phyloP scores from a whole-genome alignment of 176 grass and related monocot species.

The Bromus sterilis region DNA sequence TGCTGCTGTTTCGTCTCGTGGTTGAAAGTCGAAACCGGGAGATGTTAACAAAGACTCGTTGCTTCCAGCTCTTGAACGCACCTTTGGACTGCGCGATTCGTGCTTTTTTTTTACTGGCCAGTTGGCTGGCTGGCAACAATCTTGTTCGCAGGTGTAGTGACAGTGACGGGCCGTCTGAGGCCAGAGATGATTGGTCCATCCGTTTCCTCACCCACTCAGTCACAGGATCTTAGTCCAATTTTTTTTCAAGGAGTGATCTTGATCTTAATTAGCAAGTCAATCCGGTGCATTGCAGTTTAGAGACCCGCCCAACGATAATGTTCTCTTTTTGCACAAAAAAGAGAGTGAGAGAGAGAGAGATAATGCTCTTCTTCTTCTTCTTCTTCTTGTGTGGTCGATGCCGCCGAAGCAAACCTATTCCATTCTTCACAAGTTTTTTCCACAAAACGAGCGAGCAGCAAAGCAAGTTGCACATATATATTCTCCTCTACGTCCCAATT shows the following conservation, averaged over 20 bases:
- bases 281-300: not conserved
- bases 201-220: not conserved
- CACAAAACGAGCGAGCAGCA: not conserved
- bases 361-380: too few species aligned
- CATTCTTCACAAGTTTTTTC: not conserved
- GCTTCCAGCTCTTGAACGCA: not conserved
- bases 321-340: too few species aligned
- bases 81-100: not conserved
- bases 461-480: not conserved
- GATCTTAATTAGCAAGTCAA: not conserved
- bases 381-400: too few species aligned
- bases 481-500: not conserved
- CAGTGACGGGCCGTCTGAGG: not conserved
- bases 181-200: not conserved
- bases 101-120: not conserved
- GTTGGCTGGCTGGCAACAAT: conserved; percentile 8
- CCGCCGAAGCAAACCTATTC: not conserved
- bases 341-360: too few species aligned
- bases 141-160: conserved; percentile 2
- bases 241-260: too few species aligned
- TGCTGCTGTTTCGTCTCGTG: not conserved
- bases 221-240: too few species aligned
- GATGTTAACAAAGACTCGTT: not conserved
- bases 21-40: not conserved
- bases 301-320: not conserved